Base-by-base conservation (phyloP, 345 rosid genomes). In the Linum trigynum region DNA sequence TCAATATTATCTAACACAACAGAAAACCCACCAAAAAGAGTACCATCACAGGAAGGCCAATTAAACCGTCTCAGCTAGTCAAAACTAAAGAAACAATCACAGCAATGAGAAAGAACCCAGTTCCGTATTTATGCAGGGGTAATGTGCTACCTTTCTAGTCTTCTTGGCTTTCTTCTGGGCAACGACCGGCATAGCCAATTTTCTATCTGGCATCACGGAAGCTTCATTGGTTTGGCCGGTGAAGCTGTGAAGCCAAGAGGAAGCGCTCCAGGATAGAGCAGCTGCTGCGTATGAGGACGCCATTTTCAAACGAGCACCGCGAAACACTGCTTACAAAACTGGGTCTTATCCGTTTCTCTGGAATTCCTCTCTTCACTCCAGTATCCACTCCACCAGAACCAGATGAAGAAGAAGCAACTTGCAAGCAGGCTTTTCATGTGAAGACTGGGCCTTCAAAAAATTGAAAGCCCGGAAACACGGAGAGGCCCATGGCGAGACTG, bases 81-180 rank as follows among this genome's bases (percentile, higher is more conserved):
- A 23, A 23, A 23, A 23, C 61, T 60, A 38, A 67, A 23, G 15
- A 7, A 15, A 35, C 8, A 39, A 56, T 40, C 61, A 63, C 39
- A 51, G 37, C 63, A 48, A 62, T 23, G 2, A 5, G 36, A 3
- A 37, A 53, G 38, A 77, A 69, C 36, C 72, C 65, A 66, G 41
- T 51, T 41, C 43, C 53, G 32, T 5, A 23, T 23, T 10, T 5
- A 58, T 42, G 42, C 14, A 62, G 1, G 32, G 36, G 17, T 66
- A 68, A 23, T 2, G 42, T n/a, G 60, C 67, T 69, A 85, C 98
- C 89, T 88, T 85, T 38, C 94, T 86, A 38, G 80, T 74, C 76
- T 88, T 92, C 61, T 83, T 84, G 62, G 85, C 80, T 76, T 92
- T 92, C 82, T 86, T 92, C 70, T 86, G 91, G 53, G 91, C 83